A percentile compares a stretch with the other conserved stretches of the same genome.
phyloP scores from a whole-genome alignment of 2,329 filamentous ascomycete species.

The Calonectria pseudoreteaudii region DNA sequence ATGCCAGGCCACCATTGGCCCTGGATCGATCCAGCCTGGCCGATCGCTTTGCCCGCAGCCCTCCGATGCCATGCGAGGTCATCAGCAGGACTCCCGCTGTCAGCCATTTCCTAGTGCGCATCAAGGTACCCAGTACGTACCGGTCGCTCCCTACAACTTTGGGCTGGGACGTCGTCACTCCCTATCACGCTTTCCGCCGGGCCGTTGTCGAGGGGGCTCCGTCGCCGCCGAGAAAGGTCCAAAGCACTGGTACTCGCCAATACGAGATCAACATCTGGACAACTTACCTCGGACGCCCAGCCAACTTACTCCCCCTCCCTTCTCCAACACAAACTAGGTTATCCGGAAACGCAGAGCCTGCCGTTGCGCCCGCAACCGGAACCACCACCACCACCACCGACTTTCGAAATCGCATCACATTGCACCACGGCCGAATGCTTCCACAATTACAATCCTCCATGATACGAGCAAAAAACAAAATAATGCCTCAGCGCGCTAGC shows the following conservation, averaged over 20 bases:
- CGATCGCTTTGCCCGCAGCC: slow-evolving; percentile 38
- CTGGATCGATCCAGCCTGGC: slow-evolving; percentile 28
- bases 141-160: neutral
- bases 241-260: neutral
- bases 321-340: neutral
- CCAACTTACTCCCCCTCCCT: neutral
- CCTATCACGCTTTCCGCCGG: slow-evolving; percentile 9
- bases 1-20: slow-evolving; percentile 39
- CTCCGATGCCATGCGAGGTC: slow-evolving; percentile 38
- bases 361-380: neutral
- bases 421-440: neutral
- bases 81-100: slow-evolving; percentile 19
- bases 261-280: slow-evolving; percentile 1
- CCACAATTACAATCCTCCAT: neutral
- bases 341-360: neutral
- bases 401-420: neutral
- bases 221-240: neutral
- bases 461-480: neutral
- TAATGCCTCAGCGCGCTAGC: neutral
- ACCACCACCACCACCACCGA: neutral
- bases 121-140: slow-evolving; percentile 13
- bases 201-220: slow-evolving; percentile 1
- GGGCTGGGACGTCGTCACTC: neutral
- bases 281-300: neutral
- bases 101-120: slow-evolving; percentile 15